Evolutionary conservation across 2,329 filamentous ascomycete genomes (phyloP), one percentile per base, ranked within the genome.

Genomic region (Chaetomium globosum): DNA sequence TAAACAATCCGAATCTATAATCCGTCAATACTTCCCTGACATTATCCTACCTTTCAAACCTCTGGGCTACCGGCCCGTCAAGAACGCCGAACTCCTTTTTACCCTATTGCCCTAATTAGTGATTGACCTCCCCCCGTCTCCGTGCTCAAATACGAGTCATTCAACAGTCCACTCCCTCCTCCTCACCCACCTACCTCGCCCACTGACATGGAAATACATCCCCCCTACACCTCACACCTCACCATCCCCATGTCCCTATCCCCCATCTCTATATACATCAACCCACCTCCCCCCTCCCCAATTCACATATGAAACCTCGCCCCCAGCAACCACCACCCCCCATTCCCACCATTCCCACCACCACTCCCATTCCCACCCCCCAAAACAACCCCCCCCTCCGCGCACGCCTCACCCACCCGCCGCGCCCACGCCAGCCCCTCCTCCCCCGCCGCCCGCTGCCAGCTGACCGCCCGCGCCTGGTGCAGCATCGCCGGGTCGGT

Each of bases 381-480:
- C 31, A 10, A 31, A 31, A 31, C 2, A 10, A 7, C 31, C 31
- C 31, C 30, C 30, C 30, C 31, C 31, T 7, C 46, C 7, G 46
- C 46, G n/a, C 46, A 48, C 46, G 21, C 19, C 19, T 52, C 46
- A 4, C 46, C 61, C 21, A 57, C 54, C 21, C 4, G 2, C 16
- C 54, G n/a, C 9, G 52, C 46, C 19, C 19, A 23, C 7, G 8
- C 52, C 39, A 23, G 16, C 54, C n/a, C 23, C 19, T 19, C 54
- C 31, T 4, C 2, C 16, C n/a, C n/a, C 8, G 19, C 54, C 13
- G 4, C 16, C 23, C 21, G 21, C 31, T 19, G 23, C 63, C 56
- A 63, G 21, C 53, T 55, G 12, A 52, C 63, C 12, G 39, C 16
- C 12, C 63, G 19, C 39, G 63, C 57, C 56, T 51, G 57, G 28